Evolutionary conservation across 768 basidiomycete genomes (phyloP).

Genomic region (Termitomyces sp.): DNA sequence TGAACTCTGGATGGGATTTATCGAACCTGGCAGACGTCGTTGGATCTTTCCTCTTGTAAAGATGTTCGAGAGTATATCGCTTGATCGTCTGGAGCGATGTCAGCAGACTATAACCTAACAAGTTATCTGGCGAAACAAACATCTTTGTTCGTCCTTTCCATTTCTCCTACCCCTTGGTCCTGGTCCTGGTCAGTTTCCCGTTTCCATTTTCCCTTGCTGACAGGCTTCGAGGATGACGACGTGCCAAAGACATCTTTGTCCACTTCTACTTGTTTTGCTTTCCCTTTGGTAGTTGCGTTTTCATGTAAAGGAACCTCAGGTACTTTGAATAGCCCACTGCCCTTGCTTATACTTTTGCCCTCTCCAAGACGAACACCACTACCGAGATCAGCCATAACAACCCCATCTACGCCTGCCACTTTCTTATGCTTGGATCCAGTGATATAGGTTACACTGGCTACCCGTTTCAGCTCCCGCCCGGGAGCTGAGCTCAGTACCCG

Average conservation of each 20-base stretch:
- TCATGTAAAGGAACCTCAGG: constrained; percentile 35
- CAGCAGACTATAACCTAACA: not conserved
- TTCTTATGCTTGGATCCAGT: constrained; percentile 28
- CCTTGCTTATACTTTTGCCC: constrained; percentile 10
- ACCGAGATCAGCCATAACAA: constrained; percentile 26
- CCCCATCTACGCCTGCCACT: constrained; percentile 15
- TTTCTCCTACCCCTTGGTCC: constrained; percentile 16
- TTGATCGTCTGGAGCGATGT: constrained; percentile 34
- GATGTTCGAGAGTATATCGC: constrained; percentile 32
- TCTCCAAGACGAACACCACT: constrained; percentile 30
- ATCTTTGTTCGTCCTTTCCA: constrained; percentile 59
- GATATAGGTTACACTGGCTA: constrained; percentile 2
- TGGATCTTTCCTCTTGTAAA: constrained; percentile 33
- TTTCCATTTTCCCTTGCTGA: constrained; percentile 24
- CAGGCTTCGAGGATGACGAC: not conserved
- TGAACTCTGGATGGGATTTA: constrained; percentile 46
- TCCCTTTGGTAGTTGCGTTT: constrained; percentile 24
- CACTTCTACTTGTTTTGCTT: constrained; percentile 31
- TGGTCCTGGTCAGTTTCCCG: constrained; percentile 17
- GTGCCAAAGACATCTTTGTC: constrained; percentile 28
- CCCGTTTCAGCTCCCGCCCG: constrained; percentile 12
- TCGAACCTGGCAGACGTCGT: constrained; percentile 22
- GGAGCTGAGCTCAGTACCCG: constrained; percentile 21
- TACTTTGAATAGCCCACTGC: constrained; percentile 41
- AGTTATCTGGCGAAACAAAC: constrained; percentile 27